Conservation (phyloP, 805 yeast species). For the Saturnispora zaruensis region DNA sequence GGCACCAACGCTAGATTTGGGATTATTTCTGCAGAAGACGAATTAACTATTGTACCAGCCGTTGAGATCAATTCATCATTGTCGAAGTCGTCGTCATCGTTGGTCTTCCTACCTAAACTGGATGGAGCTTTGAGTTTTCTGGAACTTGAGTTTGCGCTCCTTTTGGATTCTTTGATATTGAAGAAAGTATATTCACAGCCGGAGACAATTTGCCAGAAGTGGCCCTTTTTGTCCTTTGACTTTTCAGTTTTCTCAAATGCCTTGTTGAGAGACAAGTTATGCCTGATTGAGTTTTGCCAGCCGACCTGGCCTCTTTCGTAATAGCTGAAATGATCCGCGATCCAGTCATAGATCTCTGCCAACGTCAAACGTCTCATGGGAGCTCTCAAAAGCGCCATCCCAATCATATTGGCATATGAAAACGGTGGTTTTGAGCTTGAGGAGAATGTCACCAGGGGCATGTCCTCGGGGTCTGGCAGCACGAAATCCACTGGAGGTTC, state of each 20-base stretch:
- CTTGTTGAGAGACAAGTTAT: conserved; percentile 84
- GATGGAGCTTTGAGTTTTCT: not conserved
- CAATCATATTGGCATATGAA: conserved; percentile 88
- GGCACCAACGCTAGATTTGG: conserved; percentile 1
- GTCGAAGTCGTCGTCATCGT: not conserved
- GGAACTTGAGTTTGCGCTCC: conserved; percentile 8
- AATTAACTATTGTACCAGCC: not conserved
- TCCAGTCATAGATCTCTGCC: conserved; percentile 88
- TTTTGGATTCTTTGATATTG: conserved; percentile 47
- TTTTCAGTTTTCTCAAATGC: conserved; percentile 87
- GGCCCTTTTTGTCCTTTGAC: conserved; percentile 85
- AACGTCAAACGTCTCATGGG: conserved; percentile 61
- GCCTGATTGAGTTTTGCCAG: conserved; percentile 97
- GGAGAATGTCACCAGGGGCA: conserved; percentile 41
- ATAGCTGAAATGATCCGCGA: conserved; percentile 72
- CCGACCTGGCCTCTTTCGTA: conserved; percentile 83
- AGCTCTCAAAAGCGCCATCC: conserved; percentile 85
- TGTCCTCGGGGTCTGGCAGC: conserved; percentile 31
- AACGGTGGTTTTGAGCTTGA: conserved; percentile 72
- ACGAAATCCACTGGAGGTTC: conserved; percentile 25
- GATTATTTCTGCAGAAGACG: not conserved
- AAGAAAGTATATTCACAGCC: conserved; percentile 78
- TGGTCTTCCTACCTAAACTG: not conserved
- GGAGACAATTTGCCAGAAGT: conserved; percentile 85
- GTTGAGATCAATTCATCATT: not conserved